Evolutionary conservation across 257 asterid genomes (phyloP).

Genomic region (Perilla frutescens): DNA sequence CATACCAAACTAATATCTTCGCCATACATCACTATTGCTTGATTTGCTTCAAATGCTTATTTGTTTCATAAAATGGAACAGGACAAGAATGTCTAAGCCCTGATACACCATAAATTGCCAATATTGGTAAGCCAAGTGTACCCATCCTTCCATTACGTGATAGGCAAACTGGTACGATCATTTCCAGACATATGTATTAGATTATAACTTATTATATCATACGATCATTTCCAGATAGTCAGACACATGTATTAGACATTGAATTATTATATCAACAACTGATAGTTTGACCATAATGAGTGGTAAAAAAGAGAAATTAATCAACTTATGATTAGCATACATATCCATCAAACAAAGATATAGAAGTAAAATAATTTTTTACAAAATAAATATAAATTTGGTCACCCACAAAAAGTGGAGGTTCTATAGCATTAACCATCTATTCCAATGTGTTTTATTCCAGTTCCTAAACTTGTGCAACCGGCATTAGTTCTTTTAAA

Average conservation of each 20-base stretch:
- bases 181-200: neutral
- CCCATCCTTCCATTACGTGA: neutral
- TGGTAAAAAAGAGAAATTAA: constrained; percentile 5
- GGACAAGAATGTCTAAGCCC: constrained; percentile 22
- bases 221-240: neutral
- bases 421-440: neutral
- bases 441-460: neutral
- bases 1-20: too few species aligned
- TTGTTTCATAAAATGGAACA: neutral
- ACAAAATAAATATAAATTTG: neutral
- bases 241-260: neutral
- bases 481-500: neutral
- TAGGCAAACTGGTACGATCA: neutral
- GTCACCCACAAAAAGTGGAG: constrained; percentile 4
- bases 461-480: constrained; percentile 24
- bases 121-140: neutral
- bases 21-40: too few species aligned
- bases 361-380: neutral
- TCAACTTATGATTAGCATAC: neutral
- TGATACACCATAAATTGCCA: neutral
- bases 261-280: neutral
- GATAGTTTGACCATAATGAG: neutral
- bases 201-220: neutral
- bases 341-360: constrained; percentile 7
- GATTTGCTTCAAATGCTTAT: too few species aligned